Percentiles rank a stretch among this genome's conserved stretches.
These are phyloP conservation scores for Pseudogymnoascus sp. DNA, from an alignment of 2,329 filamentous ascomycete species.

Conservation along the genomic window DNA sequence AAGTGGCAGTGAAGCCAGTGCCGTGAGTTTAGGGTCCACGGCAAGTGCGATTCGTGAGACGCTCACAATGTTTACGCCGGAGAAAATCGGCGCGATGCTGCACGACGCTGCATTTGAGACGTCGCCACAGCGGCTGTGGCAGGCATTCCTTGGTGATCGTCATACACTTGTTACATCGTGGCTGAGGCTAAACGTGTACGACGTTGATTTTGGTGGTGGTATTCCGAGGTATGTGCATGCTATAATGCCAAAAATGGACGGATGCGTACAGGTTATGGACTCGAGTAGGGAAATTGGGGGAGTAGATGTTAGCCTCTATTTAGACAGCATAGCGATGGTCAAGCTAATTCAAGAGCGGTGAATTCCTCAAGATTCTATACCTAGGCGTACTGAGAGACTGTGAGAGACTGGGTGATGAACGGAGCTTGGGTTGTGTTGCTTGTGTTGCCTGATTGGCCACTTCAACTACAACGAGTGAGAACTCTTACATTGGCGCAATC, in stretches of 20 bases:
- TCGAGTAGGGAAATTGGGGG: slow-evolving; percentile 19
- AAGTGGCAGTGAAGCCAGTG: slow-evolving; percentile 14
- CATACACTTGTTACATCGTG: slow-evolving; percentile 42
- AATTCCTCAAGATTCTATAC: not conserved
- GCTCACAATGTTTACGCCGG: slow-evolving; percentile 34
- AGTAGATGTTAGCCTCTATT: slow-evolving; percentile 33
- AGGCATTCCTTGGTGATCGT: slow-evolving; percentile 38
- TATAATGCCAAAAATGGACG: slow-evolving; percentile 39
- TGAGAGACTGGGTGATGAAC: not conserved
- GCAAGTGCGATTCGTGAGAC: slow-evolving; percentile 33
- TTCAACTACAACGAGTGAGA: not conserved
- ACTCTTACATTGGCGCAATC: not conserved
- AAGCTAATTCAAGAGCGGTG: slow-evolving; percentile 19
- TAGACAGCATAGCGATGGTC: slow-evolving; percentile 29
- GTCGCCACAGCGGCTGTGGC: slow-evolving; percentile 44
- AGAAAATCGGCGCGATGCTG: slow-evolving; percentile 35
- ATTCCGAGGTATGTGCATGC: slow-evolving; percentile 34
- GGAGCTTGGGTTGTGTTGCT: not conserved
- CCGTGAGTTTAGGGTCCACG: not conserved
- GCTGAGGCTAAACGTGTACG: slow-evolving; percentile 34
- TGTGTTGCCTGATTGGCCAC: not conserved
- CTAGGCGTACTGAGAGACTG: not conserved
- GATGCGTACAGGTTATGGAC: slow-evolving; percentile 39
- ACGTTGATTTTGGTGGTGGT: slow-evolving; percentile 36
- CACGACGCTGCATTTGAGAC: slow-evolving; percentile 40